Evolutionary conservation across 306 rosid species (phyloP).

Genomic region (Inga leiocalycina): DNA sequence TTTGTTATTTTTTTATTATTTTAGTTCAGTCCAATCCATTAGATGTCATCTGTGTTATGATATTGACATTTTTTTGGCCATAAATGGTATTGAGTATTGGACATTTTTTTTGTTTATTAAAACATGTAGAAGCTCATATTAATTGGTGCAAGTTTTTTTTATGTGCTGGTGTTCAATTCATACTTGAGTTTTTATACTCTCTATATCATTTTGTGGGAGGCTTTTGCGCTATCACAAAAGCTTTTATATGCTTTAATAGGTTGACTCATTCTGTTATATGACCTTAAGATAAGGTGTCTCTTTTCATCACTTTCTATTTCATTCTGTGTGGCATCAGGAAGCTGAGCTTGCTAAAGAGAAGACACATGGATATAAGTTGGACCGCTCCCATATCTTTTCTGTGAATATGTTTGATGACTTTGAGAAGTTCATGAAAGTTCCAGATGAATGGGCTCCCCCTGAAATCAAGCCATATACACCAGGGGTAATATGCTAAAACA

Average conservation of each 20-base stretch:
- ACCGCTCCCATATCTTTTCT: conserved; percentile 71
- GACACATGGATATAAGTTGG: conserved; percentile 89
- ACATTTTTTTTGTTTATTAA: background rate
- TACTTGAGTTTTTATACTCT: background rate
- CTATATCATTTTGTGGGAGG: background rate
- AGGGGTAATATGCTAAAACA: conserved; percentile 53
- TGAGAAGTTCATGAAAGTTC: conserved; percentile 78
- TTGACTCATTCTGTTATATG: background rate
- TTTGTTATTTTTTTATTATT: background rate
- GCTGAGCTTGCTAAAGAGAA: conserved; percentile 93
- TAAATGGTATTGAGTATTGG: background rate
- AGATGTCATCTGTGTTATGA: background rate
- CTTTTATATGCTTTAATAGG: background rate
- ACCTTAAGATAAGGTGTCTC: background rate
- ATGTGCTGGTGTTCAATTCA: background rate
- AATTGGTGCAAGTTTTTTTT: background rate
- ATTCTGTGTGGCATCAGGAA: conserved; percentile 52
- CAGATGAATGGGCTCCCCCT: conserved; percentile 90
- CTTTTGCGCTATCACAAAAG: background rate
- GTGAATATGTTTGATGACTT: conserved; percentile 87
- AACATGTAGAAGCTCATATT: background rate
- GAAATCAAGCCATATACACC: conserved; percentile 64
- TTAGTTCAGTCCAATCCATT: background rate
- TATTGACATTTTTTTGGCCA: background rate
- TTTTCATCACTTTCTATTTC: background rate